Evolutionary conservation across 208 protist species (phyloP), one percentile per base, ranked within the genome.

Genomic region (Leishmania braziliensis): DNA sequence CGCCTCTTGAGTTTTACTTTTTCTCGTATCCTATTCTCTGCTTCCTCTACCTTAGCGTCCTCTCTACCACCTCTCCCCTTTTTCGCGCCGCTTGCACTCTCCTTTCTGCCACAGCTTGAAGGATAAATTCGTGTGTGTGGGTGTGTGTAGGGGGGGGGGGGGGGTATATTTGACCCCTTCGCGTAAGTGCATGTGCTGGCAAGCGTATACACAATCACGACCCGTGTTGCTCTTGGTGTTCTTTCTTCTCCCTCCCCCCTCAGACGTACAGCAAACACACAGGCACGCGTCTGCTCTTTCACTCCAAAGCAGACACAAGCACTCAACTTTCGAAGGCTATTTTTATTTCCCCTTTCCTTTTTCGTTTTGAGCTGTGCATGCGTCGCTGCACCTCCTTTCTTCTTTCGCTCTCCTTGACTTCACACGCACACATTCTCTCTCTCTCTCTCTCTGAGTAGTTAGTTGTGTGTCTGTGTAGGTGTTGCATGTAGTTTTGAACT

Each of bases 71-170:
- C 79, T 66, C 75, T 72, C 54, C 72, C 54, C 51, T 58, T 46
- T 56, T 79, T 29, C 75, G 5, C 58, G 48, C 65, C 20, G n/a
- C 71, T 83, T 54, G 53, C 50, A 50, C 69, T 80, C 78, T 48
- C 39, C 6, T 26, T 54, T 48, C 10, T 18, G 16, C 62, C 26
- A 46, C 58, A 33, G 58, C 26, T 63, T 56, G 18, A 12, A 20
- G 53, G 53, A 20, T 60, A 60, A 16, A 60, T 16, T 60, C 54
- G 54, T 60, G 54, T 5, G 54, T 60, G 12, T 46, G 43, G 8
- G 43, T 46, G 43, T 46, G 3, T 46, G 43, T 46, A 2, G 0
- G 5, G 0, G 43, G 39, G 39, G 1, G 39, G 39, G 39, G 39
- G 39, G 39, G 1, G 39, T 43, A 43, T 43, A 43, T 46, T 46